Evolutionary conservation across 306 rosid genomes (phyloP).

Genomic region (Quercus bicolor): DNA sequence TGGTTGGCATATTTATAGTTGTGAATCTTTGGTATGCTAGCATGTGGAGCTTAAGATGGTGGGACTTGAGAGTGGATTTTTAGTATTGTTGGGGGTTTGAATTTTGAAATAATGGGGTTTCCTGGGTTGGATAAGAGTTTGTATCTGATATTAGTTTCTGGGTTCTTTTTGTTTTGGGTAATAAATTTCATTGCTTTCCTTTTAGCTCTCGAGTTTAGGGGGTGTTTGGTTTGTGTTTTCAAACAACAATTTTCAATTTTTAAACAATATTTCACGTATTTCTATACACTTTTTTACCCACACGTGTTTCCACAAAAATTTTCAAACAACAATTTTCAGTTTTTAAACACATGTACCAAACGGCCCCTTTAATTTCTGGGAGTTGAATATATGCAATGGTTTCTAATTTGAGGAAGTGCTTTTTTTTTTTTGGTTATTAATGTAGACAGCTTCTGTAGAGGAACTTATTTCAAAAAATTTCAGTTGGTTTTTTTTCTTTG

Average conservation of each 20-base stretch:
- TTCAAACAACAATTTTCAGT: too few species aligned
- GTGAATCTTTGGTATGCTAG: constrained; percentile 26
- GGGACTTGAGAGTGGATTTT: constrained; percentile 8
- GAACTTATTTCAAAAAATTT: background rate
- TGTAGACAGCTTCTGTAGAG: constrained; percentile 1
- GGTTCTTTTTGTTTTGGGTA: constrained; percentile 10
- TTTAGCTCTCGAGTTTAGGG: constrained; percentile 1
- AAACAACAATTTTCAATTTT: too few species aligned
- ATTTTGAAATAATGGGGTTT: constrained; percentile 8
- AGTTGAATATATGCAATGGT: constrained; percentile 19
- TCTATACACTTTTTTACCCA: too few species aligned
- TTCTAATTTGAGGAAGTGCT: constrained; percentile 16
- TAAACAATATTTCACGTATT: too few species aligned
- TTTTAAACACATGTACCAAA: too few species aligned
- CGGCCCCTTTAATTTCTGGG: constrained; percentile 27
- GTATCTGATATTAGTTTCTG: constrained; percentile 3
- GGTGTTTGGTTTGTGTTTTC: too few species aligned
- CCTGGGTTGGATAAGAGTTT: constrained; percentile 12
- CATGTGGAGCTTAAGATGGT: constrained; percentile 25
- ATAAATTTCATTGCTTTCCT: constrained; percentile 7
- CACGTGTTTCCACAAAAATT: too few species aligned
- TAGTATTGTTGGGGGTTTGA: background rate
- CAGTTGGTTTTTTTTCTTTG: background rate
- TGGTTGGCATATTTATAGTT: background rate
- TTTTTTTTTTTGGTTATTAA: background rate